These are phyloP conservation scores for Borealophlyctis nickersoniae DNA, from an alignment of 192 early-diverging fungal genomes.

Conservation along the genomic window DNA sequence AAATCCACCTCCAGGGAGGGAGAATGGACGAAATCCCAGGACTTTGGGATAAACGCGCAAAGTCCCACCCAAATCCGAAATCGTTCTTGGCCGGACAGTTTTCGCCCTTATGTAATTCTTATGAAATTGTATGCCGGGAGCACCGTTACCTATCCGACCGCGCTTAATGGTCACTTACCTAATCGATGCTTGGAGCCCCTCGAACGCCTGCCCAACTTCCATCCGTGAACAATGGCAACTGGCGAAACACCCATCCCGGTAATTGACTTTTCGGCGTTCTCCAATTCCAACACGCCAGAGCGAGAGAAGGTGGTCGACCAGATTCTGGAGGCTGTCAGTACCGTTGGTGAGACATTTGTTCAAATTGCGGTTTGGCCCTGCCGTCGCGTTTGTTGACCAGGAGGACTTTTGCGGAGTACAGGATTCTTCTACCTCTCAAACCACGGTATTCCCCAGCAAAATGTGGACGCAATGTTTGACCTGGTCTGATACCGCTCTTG, in stretches of 20 bases:
- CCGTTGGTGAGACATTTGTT: constrained; percentile 43
- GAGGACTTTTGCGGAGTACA: constrained; percentile 14
- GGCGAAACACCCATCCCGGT: constrained; percentile 65
- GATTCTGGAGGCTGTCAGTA: constrained; percentile 45
- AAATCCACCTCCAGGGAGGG: no score
- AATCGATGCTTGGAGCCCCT: no score
- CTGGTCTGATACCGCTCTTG: constrained; percentile 23
- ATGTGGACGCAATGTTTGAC: constrained; percentile 52
- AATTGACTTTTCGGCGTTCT: constrained; percentile 58
- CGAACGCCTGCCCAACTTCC: no score
- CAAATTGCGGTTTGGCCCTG: constrained; percentile 52
- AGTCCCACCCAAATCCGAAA: no score
- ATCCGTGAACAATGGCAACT: no score
- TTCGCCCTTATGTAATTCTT: no score
- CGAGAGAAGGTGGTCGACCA: constrained; percentile 40
- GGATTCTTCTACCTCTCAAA: constrained; percentile 65
- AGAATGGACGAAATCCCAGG: no score
- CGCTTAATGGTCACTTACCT: no score
- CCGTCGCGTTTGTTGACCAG: constrained; percentile 14
- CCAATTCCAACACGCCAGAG: constrained; percentile 21
- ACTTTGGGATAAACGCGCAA: no score
- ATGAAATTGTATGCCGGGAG: no score
- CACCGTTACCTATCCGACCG: no score
- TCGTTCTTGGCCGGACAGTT: no score
- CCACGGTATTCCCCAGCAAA: constrained; percentile 50